Evolutionary conservation across 106 monocot genomes (phyloP).

Genomic region (Dendrobium huoshanense): DNA sequence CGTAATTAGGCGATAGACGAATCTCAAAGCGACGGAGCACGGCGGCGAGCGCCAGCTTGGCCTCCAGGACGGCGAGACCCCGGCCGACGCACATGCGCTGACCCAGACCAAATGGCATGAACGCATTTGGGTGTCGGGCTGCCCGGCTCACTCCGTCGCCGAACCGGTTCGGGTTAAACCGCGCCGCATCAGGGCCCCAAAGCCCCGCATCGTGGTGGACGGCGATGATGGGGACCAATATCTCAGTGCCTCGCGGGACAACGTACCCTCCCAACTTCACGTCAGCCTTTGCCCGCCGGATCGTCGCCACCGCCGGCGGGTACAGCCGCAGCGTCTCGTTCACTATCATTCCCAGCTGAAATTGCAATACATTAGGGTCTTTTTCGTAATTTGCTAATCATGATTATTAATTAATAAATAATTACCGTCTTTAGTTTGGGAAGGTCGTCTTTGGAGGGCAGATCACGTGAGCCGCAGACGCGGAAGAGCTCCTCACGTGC

Average conservation of each 20-base stretch:
- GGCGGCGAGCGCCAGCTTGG: slow-evolving; percentile 59
- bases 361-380: neutral
- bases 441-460: slow-evolving; percentile 65
- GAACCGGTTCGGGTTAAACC: slow-evolving; percentile 62
- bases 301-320: slow-evolving; percentile 79
- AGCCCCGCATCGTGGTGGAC: slow-evolving; percentile 58
- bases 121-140: slow-evolving; percentile 38
- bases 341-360: slow-evolving; percentile 74
- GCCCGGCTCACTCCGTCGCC: slow-evolving; percentile 41
- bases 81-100: slow-evolving; percentile 76
- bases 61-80: slow-evolving; percentile 55
- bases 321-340: slow-evolving; percentile 76
- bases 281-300: slow-evolving; percentile 46
- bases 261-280: slow-evolving; percentile 37
- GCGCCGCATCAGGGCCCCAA: slow-evolving; percentile 59
- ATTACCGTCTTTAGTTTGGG: slow-evolving; percentile 75
- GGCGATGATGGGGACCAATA: slow-evolving; percentile 70
- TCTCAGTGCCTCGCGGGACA: slow-evolving; percentile 60
- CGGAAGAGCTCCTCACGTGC: slow-evolving; percentile 67
- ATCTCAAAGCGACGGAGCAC: slow-evolving; percentile 52
- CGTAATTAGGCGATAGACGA: slow-evolving; percentile 41
- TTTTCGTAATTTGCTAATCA: neutral
- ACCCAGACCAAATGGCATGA: slow-evolving; percentile 76
- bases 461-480: slow-evolving; percentile 54
- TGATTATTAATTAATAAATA: neutral